These are phyloP conservation scores for Cutaneotrichosporon sp. DNA, from an alignment of 1,284 basidiomycete genomes.

Conservation along the genomic window DNA sequence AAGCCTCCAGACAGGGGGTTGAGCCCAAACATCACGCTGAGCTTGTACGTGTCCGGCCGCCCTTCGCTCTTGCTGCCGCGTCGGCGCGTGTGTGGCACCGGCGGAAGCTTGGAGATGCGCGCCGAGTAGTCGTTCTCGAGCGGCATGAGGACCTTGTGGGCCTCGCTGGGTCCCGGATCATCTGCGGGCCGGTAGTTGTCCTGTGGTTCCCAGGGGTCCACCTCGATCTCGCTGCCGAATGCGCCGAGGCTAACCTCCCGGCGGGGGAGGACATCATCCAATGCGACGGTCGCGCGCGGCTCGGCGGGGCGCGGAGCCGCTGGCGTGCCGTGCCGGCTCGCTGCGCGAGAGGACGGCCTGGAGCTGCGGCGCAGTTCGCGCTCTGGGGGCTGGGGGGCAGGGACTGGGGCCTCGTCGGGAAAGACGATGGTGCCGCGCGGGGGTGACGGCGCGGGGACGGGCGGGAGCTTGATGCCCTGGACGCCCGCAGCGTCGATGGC, in stretches of 20 bases:
- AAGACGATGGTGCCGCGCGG: constrained; percentile 37
- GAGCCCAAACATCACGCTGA: constrained; percentile 37
- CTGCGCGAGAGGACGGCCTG: constrained; percentile 7
- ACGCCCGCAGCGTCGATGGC: constrained; percentile 36
- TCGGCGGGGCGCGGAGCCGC: neutral
- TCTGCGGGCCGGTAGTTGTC: constrained; percentile 42
- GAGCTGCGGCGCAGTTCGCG: neutral
- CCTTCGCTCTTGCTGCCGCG: constrained; percentile 33
- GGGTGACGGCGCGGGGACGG: constrained; percentile 37
- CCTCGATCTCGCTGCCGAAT: constrained; percentile 20
- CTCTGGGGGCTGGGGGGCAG: neutral
- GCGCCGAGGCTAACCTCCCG: constrained; percentile 15
- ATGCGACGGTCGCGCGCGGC: constrained; percentile 11
- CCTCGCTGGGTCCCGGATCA: constrained; percentile 18
- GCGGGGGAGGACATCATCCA: constrained; percentile 18
- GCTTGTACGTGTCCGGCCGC: constrained; percentile 36
- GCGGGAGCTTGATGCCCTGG: constrained; percentile 30
- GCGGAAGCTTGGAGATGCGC: constrained; percentile 38
- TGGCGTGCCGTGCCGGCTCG: constrained; percentile 17
- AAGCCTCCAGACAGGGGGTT: constrained; percentile 43
- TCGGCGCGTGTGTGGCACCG: constrained; percentile 29
- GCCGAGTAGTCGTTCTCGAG: constrained; percentile 39
- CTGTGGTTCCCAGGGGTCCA: constrained; percentile 40
- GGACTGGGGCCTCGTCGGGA: constrained; percentile 36
- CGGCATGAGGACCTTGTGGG: constrained; percentile 39